Base-by-base conservation (phyloP, 2,329 filamentous ascomycete species). In the Neurospora crassa region DNA sequence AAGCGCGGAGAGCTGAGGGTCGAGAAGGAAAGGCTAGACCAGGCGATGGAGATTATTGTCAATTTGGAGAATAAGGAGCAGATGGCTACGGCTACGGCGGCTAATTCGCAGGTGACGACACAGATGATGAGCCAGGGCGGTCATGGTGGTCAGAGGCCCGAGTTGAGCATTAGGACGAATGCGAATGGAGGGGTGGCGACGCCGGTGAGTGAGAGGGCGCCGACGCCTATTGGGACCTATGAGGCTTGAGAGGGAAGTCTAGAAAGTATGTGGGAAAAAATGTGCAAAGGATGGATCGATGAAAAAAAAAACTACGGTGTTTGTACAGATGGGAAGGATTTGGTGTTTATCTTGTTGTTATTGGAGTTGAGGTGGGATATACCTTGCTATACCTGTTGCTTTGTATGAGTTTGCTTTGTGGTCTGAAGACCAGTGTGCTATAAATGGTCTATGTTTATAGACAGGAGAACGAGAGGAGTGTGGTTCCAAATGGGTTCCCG, bases 21-120 rank as follows among this genome's bases (percentile, higher is more conserved):
- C 1, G 76, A 78, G 69, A 75, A 73, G 69, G 69, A 73, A 24
- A 74, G 70, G 14, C 72, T 77, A 1, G 74, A 75, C 29, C 70
- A 75, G 29, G 74, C 76, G 10, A 77, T 77, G 79, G 77, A 77
- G 6, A 76, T 77, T 12, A 78, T 77, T n/a, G 72, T 76, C 47
- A 72, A 76, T 16, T 70, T 77, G 10, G 74, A 78, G 71, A 71
- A 69, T 5, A 71, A 71, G 24, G 68, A 71, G 40, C 68, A 68
- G 47, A 71, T 71, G 71, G 70, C 69, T 45, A 18, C 41, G 16
- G 70, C 69, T 24, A 70, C 68, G 5, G 71, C 71, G 3, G 67
- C 69, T 37, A 63, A 63, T 63, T 63, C 16, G 8, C 53, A 63
- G 53, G 53, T 24, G 29, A 63, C 53, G 29, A 63, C 29, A n/a